Evolutionary conservation across 2,329 filamentous ascomycete genomes (phyloP), one percentile per base, ranked within the genome.

Genomic region (Xylariomycetidae sp.): DNA sequence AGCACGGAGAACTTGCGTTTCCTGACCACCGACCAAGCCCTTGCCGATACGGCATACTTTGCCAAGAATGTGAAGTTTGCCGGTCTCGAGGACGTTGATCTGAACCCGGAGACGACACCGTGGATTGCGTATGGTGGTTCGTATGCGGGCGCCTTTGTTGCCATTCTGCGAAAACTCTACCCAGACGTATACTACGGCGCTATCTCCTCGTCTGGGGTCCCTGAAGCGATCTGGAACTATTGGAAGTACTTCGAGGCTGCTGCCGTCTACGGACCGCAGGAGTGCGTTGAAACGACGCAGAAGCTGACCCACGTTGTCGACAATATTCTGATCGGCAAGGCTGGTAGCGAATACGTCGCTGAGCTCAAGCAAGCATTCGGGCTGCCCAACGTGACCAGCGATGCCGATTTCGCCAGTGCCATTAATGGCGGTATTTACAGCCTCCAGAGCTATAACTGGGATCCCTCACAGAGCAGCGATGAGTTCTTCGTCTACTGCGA

Each of bases 111-210:
- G 1, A 69, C 66, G 3, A 79, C 77, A 0, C 76, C 87, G 0
- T 92, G 82, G 62, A 81, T 94, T 38, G 77, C 78, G 0, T 94
- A 94, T 41, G 88, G 88, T 2, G 87, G 87, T 1, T 88, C 83
- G 0, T 94, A 94, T 51, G 85, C 87, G 0, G 88, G 88, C 3
- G 82, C 80, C 0, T 84, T 89, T 45, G 84, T 80, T 8, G 85
- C 88, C 0, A 82, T 94, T 47, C 59, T 88, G 23, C 78, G 87
- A 19, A 80, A 83, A 37, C 55, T 81, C 12, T 94, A 94, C 54
- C 87, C 88, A 0, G 79, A 90, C 19, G 63, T 82, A 6, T 92
- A 84, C 60, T 90, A 76, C 72, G 88, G 76, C 6, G 76, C 82
- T 4, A 90, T 94, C 31, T 82, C 84, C 0, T 88, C 84, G 0